Evolutionary conservation across 129 eudicot species (phyloP), one percentile per base, ranked within the genome.

Genomic region (Mikania micrantha): DNA sequence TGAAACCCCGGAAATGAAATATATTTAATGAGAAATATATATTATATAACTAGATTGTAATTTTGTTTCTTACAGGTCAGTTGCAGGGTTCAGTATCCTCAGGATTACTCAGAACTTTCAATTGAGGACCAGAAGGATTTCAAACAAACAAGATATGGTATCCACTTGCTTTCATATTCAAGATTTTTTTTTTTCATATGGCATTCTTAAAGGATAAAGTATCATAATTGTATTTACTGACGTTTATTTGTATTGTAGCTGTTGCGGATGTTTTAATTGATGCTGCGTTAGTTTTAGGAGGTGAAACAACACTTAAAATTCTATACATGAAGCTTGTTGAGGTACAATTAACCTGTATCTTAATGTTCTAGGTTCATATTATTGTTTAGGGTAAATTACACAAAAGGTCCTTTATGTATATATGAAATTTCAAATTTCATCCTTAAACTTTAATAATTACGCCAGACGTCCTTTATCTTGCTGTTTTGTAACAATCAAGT

Each of bases 211-310:
- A 24, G 36, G 1, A 36, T 36, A 7, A 36, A 7, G 48, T 35
- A 25, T 60, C 50, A 40, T 22, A 41, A 9, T 52, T 39, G 25
- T 58, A 54, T 25, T 38, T 75, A 58, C 74, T 80, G 72, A 76
- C 63, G n/a, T 53, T 5, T 52, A 32, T 62, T 39, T 70, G 44
- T 47, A 85, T 52, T 74, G 74, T 80, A 94, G 99, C 96, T 74
- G 97, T 94, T 71, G 99, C 99, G 71, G 99, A 90, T 79, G 97
- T 90, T 81, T 85, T 94, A 58, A 88, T 83, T 78, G 99, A 94
- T 80, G 99, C 95, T 57, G 97, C 99, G 24, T 72, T 94, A 77
- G 97, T 94, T 62, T 76, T 94, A 75, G 99, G 99, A 66, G 99
- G 99, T 75, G 94, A 94, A 77, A 62, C 83, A 6, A 75, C 96